Evolutionary conservation across 2,329 filamentous ascomycete species (phyloP), one percentile per base, ranked within the genome.

Genomic region (Aspergillus ochraceoroseus): DNA sequence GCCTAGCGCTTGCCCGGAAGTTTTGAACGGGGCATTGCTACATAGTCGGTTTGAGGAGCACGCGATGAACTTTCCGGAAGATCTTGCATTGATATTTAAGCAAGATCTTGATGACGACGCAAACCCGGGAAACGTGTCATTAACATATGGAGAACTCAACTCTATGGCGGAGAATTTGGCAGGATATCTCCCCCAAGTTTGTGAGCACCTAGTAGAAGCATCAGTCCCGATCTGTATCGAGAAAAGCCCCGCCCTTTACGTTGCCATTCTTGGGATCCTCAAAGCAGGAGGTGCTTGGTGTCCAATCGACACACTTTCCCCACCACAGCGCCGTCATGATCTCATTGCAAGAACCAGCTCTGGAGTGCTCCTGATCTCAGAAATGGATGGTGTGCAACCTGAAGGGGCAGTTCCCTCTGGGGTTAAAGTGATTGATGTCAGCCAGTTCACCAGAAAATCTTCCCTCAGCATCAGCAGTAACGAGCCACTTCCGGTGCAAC

Each of bases 241-340:
- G 14, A 62, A 63, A 38, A 62, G 60, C 31, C 56, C 63, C 2
- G 58, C 62, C 7, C 23, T 59, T 11, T 68, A 67, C 40, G 55
- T 70, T 12, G 57, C 67, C n/a, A 64, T 70, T 15, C 49, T 71
- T 5, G 67, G 59, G 18, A 59, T 66, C 15, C 48, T 71, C 32
- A 70, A 70, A 43, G 61, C 66, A 18, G 68, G 69, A 1, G 62
- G 53, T 13, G 67, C 65, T 1, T 69, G 63, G 58, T 68, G 61
- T 42, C 64, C 66, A 0, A 62, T 70, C 18, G 66, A 69, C 44
- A 55, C 63, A 7, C 61, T 61, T 4, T 66, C 63, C 12, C 65
- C 65, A 11, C 20, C 59, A 7, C 61, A 61, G 36, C 55, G 65
- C 30, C 63, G 62, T n/a, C 63, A 63, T 32, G 61, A 64, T 17